Base-by-base conservation (phyloP, 352 stramenopile genomes). In the Globisporangium cystogenes region DNA sequence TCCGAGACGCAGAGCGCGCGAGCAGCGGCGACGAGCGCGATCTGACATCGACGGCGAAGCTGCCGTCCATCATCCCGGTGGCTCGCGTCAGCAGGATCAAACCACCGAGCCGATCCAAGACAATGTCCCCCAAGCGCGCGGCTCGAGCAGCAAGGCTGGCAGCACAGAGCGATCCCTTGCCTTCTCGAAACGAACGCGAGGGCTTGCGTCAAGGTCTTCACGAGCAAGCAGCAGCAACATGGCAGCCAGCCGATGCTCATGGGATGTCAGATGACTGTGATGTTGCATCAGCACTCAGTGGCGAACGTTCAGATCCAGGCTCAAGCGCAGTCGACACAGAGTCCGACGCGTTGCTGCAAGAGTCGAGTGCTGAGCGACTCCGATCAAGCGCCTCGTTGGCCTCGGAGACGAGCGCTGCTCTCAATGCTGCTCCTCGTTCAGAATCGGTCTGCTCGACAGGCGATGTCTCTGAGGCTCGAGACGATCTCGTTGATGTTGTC, bases 21-120 rank as follows among this genome's bases (percentile, higher is more conserved):
- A 11, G 18, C 15, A 12, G 11, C 3, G 10, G 7, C 5, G 10
- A 7, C 8, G 33, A 39, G 3, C 7, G 8, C 31, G 12, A 14
- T 24, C 12, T 10, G 14, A 10, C 39, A 4, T 24, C 20, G 4
- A 7, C 4, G 20, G 20, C 27, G 40, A 45, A 3, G 7, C n/a
- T 45, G 40, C 40, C 40, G 18, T 27, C 52, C 7, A 43, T 46
- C 21, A 58, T 58, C 24, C 33, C 52, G 23, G 33, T 58, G n/a
- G 27, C 42, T 8, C 43, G 42, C 51, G 42, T 26, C 31, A 58
- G 52, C 21, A 23, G 33, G 1, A 58, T 58, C 43, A 58, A 51
- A 18, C 43, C 52, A 10, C 52, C 52, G n/a, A 58, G 24, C 0
- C 33, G 21, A 7, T 21, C 31, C 4, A 51, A 58, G 33, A 24